Evolutionary conservation across 805 yeast species (phyloP).

Genomic region (Sugiyamaella floridensis): DNA sequence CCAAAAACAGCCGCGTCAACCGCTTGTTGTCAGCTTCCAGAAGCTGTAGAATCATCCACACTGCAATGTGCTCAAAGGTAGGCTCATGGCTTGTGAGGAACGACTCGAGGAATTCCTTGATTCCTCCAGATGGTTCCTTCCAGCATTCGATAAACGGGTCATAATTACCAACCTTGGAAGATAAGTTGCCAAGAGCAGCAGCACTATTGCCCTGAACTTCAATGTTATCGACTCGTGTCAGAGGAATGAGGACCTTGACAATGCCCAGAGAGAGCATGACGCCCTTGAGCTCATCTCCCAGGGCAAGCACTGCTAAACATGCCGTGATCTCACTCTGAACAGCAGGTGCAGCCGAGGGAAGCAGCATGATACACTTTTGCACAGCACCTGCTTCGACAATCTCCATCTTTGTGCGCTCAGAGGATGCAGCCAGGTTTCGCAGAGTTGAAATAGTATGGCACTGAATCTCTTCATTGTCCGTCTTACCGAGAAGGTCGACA

Average conservation of each 20-base stretch:
- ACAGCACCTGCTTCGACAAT: slow-evolving; percentile 94
- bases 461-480: slow-evolving; percentile 91
- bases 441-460: slow-evolving; percentile 97
- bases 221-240: slow-evolving; percentile 78
- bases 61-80: slow-evolving; percentile 95
- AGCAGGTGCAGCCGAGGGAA: slow-evolving; percentile 75
- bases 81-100: slow-evolving; percentile 80
- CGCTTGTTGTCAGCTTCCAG: slow-evolving; percentile 76
- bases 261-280: slow-evolving; percentile 78
- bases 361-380: slow-evolving; percentile 81
- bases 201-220: slow-evolving; percentile 98
- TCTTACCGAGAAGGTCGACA: slow-evolving; percentile 65
- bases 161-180: slow-evolving; percentile 84
- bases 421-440: slow-evolving; percentile 91
- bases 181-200: slow-evolving; percentile 92
- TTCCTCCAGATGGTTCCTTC: slow-evolving; percentile 76
- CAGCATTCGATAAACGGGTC: slow-evolving; percentile 71
- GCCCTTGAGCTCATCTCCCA: slow-evolving; percentile 89
- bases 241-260: slow-evolving; percentile 81
- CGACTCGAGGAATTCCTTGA: slow-evolving; percentile 71
- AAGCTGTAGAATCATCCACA: slow-evolving; percentile 92
- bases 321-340: slow-evolving; percentile 97
- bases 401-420: slow-evolving; percentile 87
- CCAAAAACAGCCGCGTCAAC: slow-evolving; percentile 33
- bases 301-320: slow-evolving; percentile 91